Conservation (phyloP, 139 green algal species). For the Dunaliella primolecta region DNA sequence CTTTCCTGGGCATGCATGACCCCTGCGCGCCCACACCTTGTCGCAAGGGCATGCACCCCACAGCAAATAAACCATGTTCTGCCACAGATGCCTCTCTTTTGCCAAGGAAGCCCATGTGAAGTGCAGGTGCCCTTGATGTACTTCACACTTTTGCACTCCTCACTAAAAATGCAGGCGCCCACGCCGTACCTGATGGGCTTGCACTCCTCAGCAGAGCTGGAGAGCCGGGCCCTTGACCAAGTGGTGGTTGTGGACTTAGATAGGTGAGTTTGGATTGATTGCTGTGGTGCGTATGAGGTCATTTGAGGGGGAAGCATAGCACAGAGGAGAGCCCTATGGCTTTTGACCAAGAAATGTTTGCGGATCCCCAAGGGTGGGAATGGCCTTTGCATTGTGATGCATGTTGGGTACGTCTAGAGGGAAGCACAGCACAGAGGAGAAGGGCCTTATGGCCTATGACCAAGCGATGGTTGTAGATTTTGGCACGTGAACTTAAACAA, state of each 20-base stretch:
- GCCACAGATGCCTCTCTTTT: too few relatives aligned
- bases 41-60: background rate
- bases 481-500: too few relatives aligned
- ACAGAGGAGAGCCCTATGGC: slow-evolving; percentile 2
- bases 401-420: background rate
- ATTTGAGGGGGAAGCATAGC: background rate
- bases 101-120: background rate
- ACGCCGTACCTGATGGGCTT: slow-evolving; percentile 63
- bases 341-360: too few relatives aligned
- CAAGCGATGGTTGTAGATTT: too few relatives aligned
- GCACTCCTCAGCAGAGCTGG: slow-evolving; percentile 5
- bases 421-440: too few relatives aligned
- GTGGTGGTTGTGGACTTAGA: slow-evolving; percentile 53
- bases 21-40: background rate
- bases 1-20: background rate
- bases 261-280: slow-evolving; percentile 12
- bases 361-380: too few relatives aligned
- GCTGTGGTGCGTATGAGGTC: background rate
- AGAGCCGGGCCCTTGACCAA: slow-evolving; percentile 14
- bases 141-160: too few relatives aligned
- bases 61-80: background rate
- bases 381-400: slow-evolving; percentile 17
- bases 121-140: background rate
- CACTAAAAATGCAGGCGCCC: slow-evolving; percentile 47
- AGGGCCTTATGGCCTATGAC: too few relatives aligned